A percentile compares a stretch with the other conserved stretches of the same genome.
These are phyloP conservation scores for Candida sp. DNA, from an alignment of 1,139 yeast genomes.

Conservation along the genomic window DNA sequence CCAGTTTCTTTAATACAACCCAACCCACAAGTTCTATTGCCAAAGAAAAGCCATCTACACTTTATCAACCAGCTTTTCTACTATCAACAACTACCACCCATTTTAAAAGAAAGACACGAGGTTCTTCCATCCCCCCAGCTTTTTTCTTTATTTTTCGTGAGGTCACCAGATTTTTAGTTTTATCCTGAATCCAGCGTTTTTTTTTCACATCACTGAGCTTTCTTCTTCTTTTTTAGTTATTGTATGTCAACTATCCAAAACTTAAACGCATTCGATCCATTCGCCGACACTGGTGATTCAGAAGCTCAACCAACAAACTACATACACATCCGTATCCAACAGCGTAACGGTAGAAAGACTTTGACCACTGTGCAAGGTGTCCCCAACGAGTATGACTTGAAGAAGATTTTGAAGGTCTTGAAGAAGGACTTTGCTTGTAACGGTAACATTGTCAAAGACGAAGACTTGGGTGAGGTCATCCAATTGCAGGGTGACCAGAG, in stretches of 20 bases:
- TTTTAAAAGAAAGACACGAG: background rate
- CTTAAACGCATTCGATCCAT: constrained; percentile 98
- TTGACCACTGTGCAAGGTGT: constrained; percentile 98
- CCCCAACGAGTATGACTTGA: constrained; percentile 93
- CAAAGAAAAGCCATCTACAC: too few relatives aligned
- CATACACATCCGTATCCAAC: constrained; percentile 99
- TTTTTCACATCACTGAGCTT: background rate
- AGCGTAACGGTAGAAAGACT: constrained; percentile 99
- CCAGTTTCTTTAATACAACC: too few relatives aligned
- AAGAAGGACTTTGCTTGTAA: constrained; percentile 99
- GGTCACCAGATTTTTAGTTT: background rate
- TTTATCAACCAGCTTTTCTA: too few relatives aligned
- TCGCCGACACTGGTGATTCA: constrained; percentile 99
- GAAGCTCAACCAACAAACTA: constrained; percentile 96
- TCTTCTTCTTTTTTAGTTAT: constrained; percentile 8
- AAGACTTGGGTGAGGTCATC: constrained; percentile 95
- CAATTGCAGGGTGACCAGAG: constrained; percentile 99
- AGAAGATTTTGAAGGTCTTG: constrained; percentile 90
- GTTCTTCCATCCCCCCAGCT: background rate
- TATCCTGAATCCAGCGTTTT: background rate
- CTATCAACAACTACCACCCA: background rate
- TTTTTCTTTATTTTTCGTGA: background rate
- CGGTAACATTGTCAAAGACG: constrained; percentile 97
- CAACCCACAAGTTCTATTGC: too few relatives aligned
- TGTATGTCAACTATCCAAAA: constrained; percentile 92